phyloP scores from a whole-genome alignment of 192 early-diverging fungal species.

The Phlyctochytrium arcticum region DNA sequence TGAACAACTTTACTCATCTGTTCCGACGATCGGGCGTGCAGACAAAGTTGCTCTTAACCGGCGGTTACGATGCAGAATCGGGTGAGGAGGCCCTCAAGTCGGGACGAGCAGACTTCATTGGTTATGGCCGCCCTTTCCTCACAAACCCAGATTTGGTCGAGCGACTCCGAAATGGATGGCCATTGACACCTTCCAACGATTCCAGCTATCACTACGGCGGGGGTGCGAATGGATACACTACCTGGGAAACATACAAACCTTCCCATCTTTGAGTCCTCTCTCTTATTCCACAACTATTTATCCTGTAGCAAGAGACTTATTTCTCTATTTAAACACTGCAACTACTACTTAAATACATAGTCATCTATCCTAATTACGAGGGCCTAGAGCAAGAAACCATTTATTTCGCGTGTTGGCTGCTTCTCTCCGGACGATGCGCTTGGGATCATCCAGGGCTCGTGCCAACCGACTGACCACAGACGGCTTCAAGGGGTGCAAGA shows the following conservation, averaged over 20 bases:
- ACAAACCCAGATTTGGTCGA: slow-evolving; percentile 47
- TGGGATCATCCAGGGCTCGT: slow-evolving; percentile 76
- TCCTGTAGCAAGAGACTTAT: no score
- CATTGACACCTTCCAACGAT: slow-evolving; percentile 27
- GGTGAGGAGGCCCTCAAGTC: slow-evolving; percentile 24
- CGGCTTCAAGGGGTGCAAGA: slow-evolving; percentile 58
- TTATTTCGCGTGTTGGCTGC: slow-evolving; percentile 82
- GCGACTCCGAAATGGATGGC: slow-evolving; percentile 21
- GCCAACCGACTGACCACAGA: slow-evolving; percentile 62
- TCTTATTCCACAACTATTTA: no score
- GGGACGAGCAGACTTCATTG: slow-evolving; percentile 36
- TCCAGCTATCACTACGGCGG: slow-evolving; percentile 29
- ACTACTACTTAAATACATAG: no score
- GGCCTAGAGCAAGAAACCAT: slow-evolving; percentile 63
- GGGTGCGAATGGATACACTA: slow-evolving; percentile 32
- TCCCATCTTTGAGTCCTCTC: no score
- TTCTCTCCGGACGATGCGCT: slow-evolving; percentile 80
- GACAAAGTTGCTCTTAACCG: slow-evolving; percentile 28
- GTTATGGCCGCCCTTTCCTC: slow-evolving; percentile 39
- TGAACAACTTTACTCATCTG: slow-evolving; percentile 7
- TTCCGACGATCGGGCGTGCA: not conserved
- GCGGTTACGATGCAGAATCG: slow-evolving; percentile 29
- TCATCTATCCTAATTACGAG: no score
- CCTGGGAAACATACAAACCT: slow-evolving; percentile 33
- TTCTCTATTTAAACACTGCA: no score